Base-by-base conservation (phyloP, 176 grass and related monocot genomes). In the Triticum monococcum region DNA sequence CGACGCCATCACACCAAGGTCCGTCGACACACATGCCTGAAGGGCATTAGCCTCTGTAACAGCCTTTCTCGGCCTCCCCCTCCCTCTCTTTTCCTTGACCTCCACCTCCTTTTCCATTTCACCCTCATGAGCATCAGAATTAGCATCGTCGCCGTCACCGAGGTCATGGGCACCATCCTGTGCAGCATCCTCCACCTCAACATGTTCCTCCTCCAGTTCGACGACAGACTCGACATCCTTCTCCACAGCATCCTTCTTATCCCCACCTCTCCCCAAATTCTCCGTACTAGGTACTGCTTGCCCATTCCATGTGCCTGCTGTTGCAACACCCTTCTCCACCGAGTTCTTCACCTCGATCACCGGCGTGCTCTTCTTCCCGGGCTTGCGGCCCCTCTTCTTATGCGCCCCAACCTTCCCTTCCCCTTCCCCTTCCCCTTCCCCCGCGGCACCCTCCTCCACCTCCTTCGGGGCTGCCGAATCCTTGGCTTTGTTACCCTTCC, bases 11-110 rank as follows among this genome's bases (percentile, higher is more conserved):
- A 91, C 78, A 46, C 89, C 81, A 0, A 91, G 84, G 12, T 91
- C 89, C 32, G 81, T 91, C 78, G 85, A 56, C 8, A 75, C 64
- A 30, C 60, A 52, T 41, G 84, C 84, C 81, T 94, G 86, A 9
- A 41, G 37, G 37, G 84, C 52, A 76, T 68, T 81, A 11, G 52
- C 81, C 9, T 82, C 81, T 13, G 57, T 48, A 72, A 77, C 82
- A n/a, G 24, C 23, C 87, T 85, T 94, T 36, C 81, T 92, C 26
- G 87, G 84, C 81, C 88, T 89, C 62, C 89, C 89, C 45, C 85
- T 89, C 32, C 84, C 88, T 77, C 87, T 90, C 81, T 86, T 89
- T 62, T 87, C 84, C 87, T 91, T 86, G 52, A 87, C 64, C 84
- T 87, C 79, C 41, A 77, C 85, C 68, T 85, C 84, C 38, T 90